Conservation (phyloP, 2,329 filamentous ascomycete genomes). For the Diaporthe sp. region DNA sequence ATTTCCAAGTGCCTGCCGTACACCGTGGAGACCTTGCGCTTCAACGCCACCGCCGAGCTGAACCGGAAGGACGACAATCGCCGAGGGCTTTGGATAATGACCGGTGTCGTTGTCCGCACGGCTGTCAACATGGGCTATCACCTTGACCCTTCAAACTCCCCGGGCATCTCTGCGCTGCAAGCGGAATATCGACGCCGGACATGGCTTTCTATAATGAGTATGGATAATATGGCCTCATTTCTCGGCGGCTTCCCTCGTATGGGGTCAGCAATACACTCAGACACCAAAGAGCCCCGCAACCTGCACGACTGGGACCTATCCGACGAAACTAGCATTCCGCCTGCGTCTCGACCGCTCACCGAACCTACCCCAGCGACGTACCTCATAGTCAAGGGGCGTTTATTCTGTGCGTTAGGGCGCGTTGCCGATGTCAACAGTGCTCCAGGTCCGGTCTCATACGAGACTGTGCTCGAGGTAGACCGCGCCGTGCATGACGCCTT, state of each 20-base stretch:
- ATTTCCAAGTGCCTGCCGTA: constrained; percentile 64
- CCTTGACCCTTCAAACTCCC: constrained; percentile 57
- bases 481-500: constrained; percentile 52
- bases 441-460: constrained; percentile 41
- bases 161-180: constrained; percentile 59
- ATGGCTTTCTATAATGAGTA: constrained; percentile 61
- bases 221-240: constrained; percentile 67
- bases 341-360: constrained; percentile 60
- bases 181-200: constrained; percentile 58
- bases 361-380: constrained; percentile 66
- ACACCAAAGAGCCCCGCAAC: constrained; percentile 65
- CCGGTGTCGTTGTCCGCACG: constrained; percentile 63
- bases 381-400: constrained; percentile 64
- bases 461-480: constrained; percentile 53
- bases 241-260: constrained; percentile 66
- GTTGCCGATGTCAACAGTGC: constrained; percentile 57
- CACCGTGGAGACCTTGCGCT: constrained; percentile 66
- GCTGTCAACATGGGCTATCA: constrained; percentile 70
- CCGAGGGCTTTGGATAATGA: constrained; percentile 64
- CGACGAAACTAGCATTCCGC: constrained; percentile 62
- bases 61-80: constrained; percentile 66
- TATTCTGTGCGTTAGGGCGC: constrained; percentile 63
- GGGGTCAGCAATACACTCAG: constrained; percentile 61
- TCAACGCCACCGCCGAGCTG: constrained; percentile 67
- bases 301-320: constrained; percentile 67